Evolutionary conservation across 2,329 filamentous ascomycete species (phyloP).

Genomic region (Verticillium tricorpus): DNA sequence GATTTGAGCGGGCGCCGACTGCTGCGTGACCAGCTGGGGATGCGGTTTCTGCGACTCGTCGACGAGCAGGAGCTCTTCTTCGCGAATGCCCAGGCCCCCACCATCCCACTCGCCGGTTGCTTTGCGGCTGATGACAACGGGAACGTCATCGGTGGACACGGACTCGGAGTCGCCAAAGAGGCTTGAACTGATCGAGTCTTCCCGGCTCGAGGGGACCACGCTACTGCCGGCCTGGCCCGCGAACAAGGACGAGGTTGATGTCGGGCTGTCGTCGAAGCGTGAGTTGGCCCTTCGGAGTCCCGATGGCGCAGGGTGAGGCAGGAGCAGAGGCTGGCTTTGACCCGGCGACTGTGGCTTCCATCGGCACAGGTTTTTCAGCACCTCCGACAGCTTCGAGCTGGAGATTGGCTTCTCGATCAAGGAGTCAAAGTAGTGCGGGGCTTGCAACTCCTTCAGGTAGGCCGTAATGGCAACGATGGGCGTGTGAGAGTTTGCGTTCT

Average conservation of each 20-base stretch:
- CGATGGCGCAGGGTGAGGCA: conserved; percentile 58
- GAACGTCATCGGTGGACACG: conserved; percentile 70
- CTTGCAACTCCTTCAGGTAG: conserved; percentile 94
- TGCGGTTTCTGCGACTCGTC: conserved; percentile 36
- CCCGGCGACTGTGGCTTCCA: conserved; percentile 74
- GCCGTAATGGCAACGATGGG: conserved; percentile 96
- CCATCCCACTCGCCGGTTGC: conserved; percentile 74
- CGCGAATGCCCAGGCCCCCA: conserved; percentile 71
- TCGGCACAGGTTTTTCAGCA: conserved; percentile 80
- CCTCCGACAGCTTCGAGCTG: conserved; percentile 83
- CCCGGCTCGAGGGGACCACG: conserved; percentile 73
- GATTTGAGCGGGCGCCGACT: conserved; percentile 61
- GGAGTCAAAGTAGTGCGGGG: conserved; percentile 92
- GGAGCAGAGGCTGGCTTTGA: conserved; percentile 35
- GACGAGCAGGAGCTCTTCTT: conserved; percentile 43
- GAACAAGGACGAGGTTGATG: conserved; percentile 70
- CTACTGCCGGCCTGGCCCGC: conserved; percentile 67
- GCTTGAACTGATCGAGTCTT: conserved; percentile 84
- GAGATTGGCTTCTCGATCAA: conserved; percentile 97
- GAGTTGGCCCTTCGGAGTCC: conserved; percentile 60
- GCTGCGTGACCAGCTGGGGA: conserved; percentile 52
- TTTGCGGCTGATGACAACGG: conserved; percentile 70
- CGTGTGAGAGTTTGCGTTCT: conserved; percentile 89
- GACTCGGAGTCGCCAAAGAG: conserved; percentile 84
- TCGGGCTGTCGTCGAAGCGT: conserved; percentile 75